Evolutionary conservation across 179 eudicot genomes (phyloP), one percentile per base, ranked within the genome.

Genomic region (Drosera spatulata): DNA sequence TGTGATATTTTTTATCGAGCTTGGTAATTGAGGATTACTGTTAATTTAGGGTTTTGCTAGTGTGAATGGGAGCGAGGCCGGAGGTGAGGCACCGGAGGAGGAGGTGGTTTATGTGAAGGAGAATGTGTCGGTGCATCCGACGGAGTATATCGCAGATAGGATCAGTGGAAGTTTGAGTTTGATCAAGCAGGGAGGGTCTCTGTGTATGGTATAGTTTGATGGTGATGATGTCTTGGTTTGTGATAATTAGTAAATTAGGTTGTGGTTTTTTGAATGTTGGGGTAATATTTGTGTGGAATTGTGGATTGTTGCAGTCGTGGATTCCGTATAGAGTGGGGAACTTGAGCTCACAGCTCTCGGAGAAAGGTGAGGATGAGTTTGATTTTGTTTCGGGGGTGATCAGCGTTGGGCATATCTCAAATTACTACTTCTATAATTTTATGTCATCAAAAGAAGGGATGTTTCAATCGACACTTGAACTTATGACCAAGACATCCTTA

Each of bases 61-160:
- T 59, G 71, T 86, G 59, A 68, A 45, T 56, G 67, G 81, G 59
- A 73, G 76, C 72, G 88, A 78, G 58, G 85, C 87, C 74, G 73
- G 77, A 39, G 82, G 83, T 63, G 95, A 86, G 15, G 69, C 86
- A 10, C 90, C 82, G 43, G 85, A 81, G 6, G 82, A 86, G 1
- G 94, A 93, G 48, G 52, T 86, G 13, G 80, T 93, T 45, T 93
- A 73, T 66, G 39, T 69, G 71, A 89, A 85, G 72, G 99, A 93
- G 43, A 86, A 93, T 71, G 99, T 93, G 55, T 69, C 99, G 6
- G 85, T 93, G 77, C 99, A 93, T 67, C 97, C 99, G 6, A 86
- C 90, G 59, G 95, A 93, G 74, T 80, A 77, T 41, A 85, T 83
- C 56, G 73, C 88, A 45, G 95, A 93, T 71, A 82, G 99, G 75